phyloP scores from a whole-genome alignment of 257 asterid genomes.

The Solanum sejunctum region DNA sequence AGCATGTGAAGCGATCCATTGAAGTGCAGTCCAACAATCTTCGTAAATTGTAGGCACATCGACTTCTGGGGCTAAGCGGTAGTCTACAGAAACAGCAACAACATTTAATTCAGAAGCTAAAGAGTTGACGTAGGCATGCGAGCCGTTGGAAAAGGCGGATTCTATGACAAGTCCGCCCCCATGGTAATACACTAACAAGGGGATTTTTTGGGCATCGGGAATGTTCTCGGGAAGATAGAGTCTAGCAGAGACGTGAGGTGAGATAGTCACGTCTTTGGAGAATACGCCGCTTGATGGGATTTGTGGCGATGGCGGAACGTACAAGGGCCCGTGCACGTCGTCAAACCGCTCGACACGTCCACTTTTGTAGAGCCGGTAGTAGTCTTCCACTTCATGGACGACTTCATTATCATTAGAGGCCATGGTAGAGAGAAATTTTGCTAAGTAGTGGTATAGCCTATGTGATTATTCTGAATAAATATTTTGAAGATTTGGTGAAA shows the following conservation, averaged over 20 bases:
- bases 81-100: neutral
- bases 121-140: conserved; percentile 2
- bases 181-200: conserved; percentile 16
- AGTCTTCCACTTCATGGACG: conserved; percentile 1
- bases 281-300: neutral
- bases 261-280: conserved; percentile 12
- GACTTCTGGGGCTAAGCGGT: conserved; percentile 20
- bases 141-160: neutral
- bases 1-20: conserved; percentile 12
- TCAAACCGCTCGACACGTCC: conserved; percentile 9
- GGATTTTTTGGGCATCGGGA: neutral
- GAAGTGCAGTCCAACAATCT: conserved; percentile 18
- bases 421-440: neutral
- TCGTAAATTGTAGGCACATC: conserved; percentile 9
- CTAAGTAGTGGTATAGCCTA: neutral
- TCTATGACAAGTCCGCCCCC: conserved; percentile 17
- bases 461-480: neutral
- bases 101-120: neutral
- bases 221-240: conserved; percentile 10
- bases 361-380: conserved; percentile 12
- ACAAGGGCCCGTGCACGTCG: neutral
- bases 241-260: conserved; percentile 12
- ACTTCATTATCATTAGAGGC: conserved; percentile 1
- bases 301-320: conserved; percentile 7
- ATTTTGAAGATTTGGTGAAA: neutral